These are phyloP conservation scores for Takashimella koratensis DNA, from an alignment of 1,284 basidiomycete genomes.

Conservation along the genomic window DNA sequence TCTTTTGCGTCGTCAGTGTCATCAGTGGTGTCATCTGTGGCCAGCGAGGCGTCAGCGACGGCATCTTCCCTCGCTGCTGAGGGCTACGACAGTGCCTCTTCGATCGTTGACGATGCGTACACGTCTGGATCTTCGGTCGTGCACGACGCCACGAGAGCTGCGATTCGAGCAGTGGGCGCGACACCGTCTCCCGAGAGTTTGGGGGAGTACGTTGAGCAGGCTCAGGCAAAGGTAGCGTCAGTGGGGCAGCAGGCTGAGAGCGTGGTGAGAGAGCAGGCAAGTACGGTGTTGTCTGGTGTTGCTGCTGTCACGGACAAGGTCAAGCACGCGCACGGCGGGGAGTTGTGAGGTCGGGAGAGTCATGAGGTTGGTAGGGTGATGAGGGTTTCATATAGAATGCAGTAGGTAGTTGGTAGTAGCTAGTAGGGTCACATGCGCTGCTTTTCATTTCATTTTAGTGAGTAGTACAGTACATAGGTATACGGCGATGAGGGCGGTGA, in stretches of 20 bases:
- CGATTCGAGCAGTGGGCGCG: constrained; percentile 10
- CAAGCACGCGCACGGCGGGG: neutral
- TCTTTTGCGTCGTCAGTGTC: constrained; percentile 1
- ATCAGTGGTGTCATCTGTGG: constrained; percentile 5
- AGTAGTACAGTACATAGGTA: no score
- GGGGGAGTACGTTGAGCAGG: constrained; percentile 10
- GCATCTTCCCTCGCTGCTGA: constrained; percentile 8
- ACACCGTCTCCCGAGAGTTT: constrained; percentile 12
- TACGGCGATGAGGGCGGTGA: no score
- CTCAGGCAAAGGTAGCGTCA: constrained; percentile 3
- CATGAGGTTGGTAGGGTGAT: no score
- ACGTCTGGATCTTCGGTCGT: neutral
- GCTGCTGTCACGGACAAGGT: neutral
- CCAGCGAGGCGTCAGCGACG: constrained; percentile 7
- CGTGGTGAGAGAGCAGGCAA: constrained; percentile 2
- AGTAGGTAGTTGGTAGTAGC: no score
- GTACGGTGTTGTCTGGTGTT: neutral
- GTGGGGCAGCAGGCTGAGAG: constrained; percentile 2
- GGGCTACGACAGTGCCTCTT: neutral
- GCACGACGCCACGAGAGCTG: constrained; percentile 17
- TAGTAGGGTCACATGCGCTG: no score
- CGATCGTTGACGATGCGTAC: neutral
- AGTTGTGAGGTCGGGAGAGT: neutral
- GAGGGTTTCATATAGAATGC: no score
- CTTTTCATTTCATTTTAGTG: no score